These are phyloP conservation scores for Zygoascus meyerae DNA, from an alignment of 1,139 yeast species.

Conservation along the genomic window DNA sequence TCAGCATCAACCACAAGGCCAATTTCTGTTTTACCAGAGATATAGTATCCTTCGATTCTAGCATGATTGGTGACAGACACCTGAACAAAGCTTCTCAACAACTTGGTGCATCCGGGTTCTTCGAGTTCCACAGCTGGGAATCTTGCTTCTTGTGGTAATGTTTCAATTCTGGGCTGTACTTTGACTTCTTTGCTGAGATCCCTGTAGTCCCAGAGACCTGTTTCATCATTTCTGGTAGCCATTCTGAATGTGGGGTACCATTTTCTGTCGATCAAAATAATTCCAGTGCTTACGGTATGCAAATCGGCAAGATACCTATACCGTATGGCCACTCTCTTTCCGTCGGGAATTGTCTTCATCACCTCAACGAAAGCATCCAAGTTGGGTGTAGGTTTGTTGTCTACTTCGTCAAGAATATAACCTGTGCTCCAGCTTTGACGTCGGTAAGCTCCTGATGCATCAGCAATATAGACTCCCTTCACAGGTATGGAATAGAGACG, in stretches of 20 bases:
- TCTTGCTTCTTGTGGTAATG: constrained; percentile 57
- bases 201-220: constrained; percentile 85
- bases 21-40: constrained; percentile 47
- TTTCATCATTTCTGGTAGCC: constrained; percentile 69
- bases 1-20: constrained; percentile 79
- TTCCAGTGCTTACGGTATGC: constrained; percentile 58
- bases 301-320: constrained; percentile 78
- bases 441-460: constrained; percentile 74
- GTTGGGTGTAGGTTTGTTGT: constrained; percentile 66
- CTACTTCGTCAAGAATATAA: constrained; percentile 74
- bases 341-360: constrained; percentile 72
- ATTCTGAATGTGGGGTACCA: constrained; percentile 71
- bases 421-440: constrained; percentile 43
- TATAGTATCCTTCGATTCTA: constrained; percentile 59
- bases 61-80: constrained; percentile 62
- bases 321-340: constrained; percentile 61
- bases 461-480: constrained; percentile 72
- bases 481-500: constrained; percentile 79
- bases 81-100: constrained; percentile 59
- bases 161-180: constrained; percentile 36
- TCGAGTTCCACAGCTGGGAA: constrained; percentile 65
- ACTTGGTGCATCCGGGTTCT: constrained; percentile 44
- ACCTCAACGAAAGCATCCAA: constrained; percentile 72
- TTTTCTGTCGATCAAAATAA: constrained; percentile 73
- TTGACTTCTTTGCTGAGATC: constrained; percentile 35